phyloP scores from a whole-genome alignment of 1,284 basidiomycete species.

The Fomitopsis betulina region DNA sequence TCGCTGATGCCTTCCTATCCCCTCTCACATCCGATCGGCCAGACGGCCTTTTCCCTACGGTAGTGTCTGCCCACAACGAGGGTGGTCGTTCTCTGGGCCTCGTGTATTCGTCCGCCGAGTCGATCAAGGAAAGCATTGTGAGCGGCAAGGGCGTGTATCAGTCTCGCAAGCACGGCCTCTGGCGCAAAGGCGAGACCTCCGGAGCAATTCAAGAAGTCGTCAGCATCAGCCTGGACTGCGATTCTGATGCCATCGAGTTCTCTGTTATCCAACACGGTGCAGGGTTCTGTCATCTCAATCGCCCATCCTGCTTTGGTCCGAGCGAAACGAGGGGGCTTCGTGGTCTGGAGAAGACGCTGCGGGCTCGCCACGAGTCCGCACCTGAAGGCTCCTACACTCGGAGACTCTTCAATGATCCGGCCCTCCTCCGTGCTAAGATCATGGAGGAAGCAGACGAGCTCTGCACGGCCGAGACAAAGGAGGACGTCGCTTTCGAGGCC shows the following conservation, averaged over 20 bases:
- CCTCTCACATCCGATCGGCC: constrained; percentile 82
- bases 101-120: constrained; percentile 94
- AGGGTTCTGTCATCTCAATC: constrained; percentile 92
- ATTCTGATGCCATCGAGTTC: constrained; percentile 90
- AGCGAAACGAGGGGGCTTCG: constrained; percentile 69
- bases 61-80: constrained; percentile 76
- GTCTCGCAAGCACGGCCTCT: constrained; percentile 92
- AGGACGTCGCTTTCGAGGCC: constrained; percentile 94
- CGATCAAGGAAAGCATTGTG: constrained; percentile 82
- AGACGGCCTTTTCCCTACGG: constrained; percentile 91
- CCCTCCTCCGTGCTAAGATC: constrained; percentile 87
- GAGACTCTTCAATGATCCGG: constrained; percentile 81
- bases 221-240: constrained; percentile 86
- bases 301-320: constrained; percentile 81
- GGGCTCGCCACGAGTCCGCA: constrained; percentile 68
- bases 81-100: constrained; percentile 83
- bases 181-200: constrained; percentile 96
- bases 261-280: constrained; percentile 86
- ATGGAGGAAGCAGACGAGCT: constrained; percentile 99
- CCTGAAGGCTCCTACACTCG: constrained; percentile 93
- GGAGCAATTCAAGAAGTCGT: constrained; percentile 91
- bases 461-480: constrained; percentile 76
- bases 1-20: constrained; percentile 85
- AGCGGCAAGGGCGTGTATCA: constrained; percentile 95
- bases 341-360: constrained; percentile 81